Percentiles rank a stretch among this genome's conserved stretches.
Evolutionary conservation across 2,329 filamentous ascomycete species (phyloP).

Genomic region (Fusarium napiforme): DNA sequence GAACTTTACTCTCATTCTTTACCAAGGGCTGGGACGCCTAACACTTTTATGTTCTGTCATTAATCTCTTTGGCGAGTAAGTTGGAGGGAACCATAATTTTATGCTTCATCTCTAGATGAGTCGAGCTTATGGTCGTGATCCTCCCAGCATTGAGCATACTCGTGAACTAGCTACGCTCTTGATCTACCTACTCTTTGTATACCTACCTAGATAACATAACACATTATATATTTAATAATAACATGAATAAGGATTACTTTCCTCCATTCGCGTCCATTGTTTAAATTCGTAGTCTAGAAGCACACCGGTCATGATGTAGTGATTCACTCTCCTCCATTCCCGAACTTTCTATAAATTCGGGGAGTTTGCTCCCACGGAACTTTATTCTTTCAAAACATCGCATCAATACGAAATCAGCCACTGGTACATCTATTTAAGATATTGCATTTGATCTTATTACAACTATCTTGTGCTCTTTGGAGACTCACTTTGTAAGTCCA

Average conservation of each 20-base stretch:
- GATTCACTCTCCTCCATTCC: not conserved
- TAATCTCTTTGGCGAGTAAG: accelerated
- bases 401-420: no score
- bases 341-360: not conserved
- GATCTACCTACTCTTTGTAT: no score
- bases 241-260: no score
- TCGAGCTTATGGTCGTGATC: not conserved
- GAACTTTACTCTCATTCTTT: not conserved
- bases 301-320: not conserved
- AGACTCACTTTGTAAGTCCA: not conserved
- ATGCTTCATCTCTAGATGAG: accelerated
- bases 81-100: no score
- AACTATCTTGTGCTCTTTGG: not conserved
- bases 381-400: not conserved
- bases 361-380: not conserved
- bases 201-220: no score
- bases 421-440: not conserved
- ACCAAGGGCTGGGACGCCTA: accelerated
- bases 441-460: not conserved
- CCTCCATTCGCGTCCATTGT: no score
- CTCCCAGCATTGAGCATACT: not conserved
- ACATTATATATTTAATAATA: no score
- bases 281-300: no score
- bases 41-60: accelerated
- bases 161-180: not conserved